Base-by-base conservation (phyloP, 1,284 basidiomycete species). In the Ceratobasidium sp. region DNA sequence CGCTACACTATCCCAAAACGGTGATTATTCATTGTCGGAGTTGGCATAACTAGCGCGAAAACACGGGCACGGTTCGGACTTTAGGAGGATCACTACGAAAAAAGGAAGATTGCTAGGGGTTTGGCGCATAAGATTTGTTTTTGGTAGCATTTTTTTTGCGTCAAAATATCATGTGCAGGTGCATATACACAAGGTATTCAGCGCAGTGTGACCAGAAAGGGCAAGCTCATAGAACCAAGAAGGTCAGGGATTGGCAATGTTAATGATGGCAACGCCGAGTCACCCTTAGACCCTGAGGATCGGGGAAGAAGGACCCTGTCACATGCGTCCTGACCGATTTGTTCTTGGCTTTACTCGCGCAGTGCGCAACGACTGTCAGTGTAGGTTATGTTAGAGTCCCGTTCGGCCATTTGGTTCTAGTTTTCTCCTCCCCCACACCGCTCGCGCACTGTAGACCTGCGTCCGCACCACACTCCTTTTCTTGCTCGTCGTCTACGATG, bases 381-480 rank as follows among this genome's bases (percentile, higher is more conserved):
- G 45, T 68, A 39, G 58, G 67, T 58, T 71, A 71, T 71, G 49
- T 71, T 58, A 60, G 23, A 65, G 26, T 65, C 35, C 37, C 37
- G 39, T 54, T 56, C 53, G 66, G 49, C 49, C 49, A 26, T 65
- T 35, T 64, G 49, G 17, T 49, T 63, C 60, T 53, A 51, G 63
- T 47, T 61, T 49, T 53, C 71, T 47, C 63, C 61, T 23, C 17
- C 39, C 28, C 42, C 42, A 23, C 61, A 31, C 37, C 35, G 26
- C 37, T 23, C 33, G 63, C 63, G 42, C 42, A 65, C 63, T 42
- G 63, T 56, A 75, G 60, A 28, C 64, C 61, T 28, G 56, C 31
- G 45, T 75, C 20, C 63, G 31, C 53, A 58, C 23, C 73, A 67
- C 75, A 31, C 81, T 82, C 81, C 80, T 81, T n/a, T 76, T 80